Base-by-base conservation (phyloP, 805 yeast genomes). In the Grigorovia jiainica region DNA sequence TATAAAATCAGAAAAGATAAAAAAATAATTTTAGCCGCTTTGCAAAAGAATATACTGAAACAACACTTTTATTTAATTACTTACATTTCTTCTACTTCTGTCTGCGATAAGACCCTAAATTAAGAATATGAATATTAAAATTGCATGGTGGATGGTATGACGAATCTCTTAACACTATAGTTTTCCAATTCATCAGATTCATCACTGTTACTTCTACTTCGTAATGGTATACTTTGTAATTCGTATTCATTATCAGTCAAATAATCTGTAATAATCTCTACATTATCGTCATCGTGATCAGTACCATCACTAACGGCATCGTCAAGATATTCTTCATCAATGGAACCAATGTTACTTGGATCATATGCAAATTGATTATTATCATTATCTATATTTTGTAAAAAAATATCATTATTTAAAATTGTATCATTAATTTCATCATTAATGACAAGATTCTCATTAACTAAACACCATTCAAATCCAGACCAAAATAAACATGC, bases 401-500 rank as follows among this genome's bases (percentile, higher is more conserved):
- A 6, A 13, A 27, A 27, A 8, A n/a, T 18, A 24, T 16, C 7
- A 13, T 33, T 31, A 41, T 19, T 29, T 17, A 38, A 11, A 17
- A 34, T 33, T 13, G 43, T 27, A 21, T 21, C 43, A 18, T 27
- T 34, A n/a, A 38, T 24, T 7, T 27, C 35, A 20, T 27, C 30
- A 11, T 18, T 24, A 4, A 34, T 38, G 2, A 18, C 13, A 18
- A 21, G 36, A 15, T 42, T 41, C 13, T 32, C 41, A 34, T 47
- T 52, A 5, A 53, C 37, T 7, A 60, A 42, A 46, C 65, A 60
- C 65, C 65, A 60, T 47, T 58, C 65, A 8, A 59, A 39, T 30
- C 65, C 65, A 5, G 61, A 51, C 64, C 65, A 60, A 3, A 54
- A 50, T 7, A 56, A 40, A 27, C 57, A 49, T 11, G 60, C 53